Percentiles rank a stretch among this genome's conserved stretches.
Conservation (phyloP, 2,329 filamentous ascomycete genomes). For the Emericellopsis cladophorae region DNA sequence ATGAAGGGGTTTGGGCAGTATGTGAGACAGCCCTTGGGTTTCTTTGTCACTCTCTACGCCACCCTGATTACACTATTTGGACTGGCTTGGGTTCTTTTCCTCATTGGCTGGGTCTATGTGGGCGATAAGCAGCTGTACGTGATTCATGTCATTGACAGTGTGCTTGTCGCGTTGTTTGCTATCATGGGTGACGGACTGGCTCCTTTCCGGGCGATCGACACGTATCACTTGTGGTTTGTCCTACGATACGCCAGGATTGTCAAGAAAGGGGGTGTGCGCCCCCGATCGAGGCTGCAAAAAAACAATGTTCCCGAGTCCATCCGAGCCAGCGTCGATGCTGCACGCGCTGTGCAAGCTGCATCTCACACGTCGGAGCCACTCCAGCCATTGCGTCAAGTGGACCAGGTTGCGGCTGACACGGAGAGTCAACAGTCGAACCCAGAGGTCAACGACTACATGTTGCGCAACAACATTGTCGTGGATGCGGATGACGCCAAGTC, state of each 20-base stretch:
- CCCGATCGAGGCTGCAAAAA: slow-evolving; percentile 8
- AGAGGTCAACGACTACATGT: slow-evolving; percentile 1
- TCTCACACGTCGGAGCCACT: not conserved
- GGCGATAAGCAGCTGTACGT: slow-evolving; percentile 57
- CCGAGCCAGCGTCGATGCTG: slow-evolving; percentile 5
- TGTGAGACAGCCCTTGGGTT: slow-evolving; percentile 61
- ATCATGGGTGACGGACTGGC: slow-evolving; percentile 59
- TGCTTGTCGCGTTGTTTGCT: slow-evolving; percentile 58
- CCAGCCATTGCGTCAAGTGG: not conserved
- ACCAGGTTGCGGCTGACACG: not conserved
- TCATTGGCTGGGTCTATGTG: slow-evolving; percentile 83
- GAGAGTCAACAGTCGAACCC: not conserved
- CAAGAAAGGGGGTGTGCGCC: slow-evolving; percentile 9
- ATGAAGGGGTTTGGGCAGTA: slow-evolving; percentile 77
- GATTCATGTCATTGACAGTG: slow-evolving; percentile 58
- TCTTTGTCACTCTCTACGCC: slow-evolving; percentile 75
- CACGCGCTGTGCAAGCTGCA: not conserved
- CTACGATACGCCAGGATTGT: slow-evolving; percentile 44
- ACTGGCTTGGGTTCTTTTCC: slow-evolving; percentile 78
- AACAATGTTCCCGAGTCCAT: slow-evolving; percentile 7
- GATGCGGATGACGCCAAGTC: slow-evolving; percentile 26
- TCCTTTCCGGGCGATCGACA: slow-evolving; percentile 68
- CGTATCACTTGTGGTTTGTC: slow-evolving; percentile 79
- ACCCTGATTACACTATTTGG: slow-evolving; percentile 75
- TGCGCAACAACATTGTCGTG: slow-evolving; percentile 11